phyloP scores from a whole-genome alignment of 225 moss, liverwort and hornwort genomes.

The Sphagnum tenellum region DNA sequence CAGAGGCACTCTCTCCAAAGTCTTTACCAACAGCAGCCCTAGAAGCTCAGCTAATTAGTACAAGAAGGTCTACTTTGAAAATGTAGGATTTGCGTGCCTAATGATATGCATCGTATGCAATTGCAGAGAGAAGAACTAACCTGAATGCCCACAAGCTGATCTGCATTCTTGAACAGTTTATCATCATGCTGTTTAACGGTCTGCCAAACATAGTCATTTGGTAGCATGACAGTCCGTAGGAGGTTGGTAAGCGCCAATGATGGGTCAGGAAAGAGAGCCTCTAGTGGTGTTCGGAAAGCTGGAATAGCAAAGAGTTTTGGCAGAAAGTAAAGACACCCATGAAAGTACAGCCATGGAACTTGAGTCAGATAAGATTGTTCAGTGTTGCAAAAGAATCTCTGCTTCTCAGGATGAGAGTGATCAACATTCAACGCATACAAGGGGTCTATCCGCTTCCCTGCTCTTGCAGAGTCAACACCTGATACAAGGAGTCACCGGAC shows the following conservation, averaged over 20 bases:
- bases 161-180: slow-evolving; percentile 25
- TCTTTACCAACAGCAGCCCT: not conserved
- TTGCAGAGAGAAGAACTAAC: slow-evolving; percentile 7
- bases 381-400: slow-evolving; percentile 24
- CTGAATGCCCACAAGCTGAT: slow-evolving; percentile 49
- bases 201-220: slow-evolving; percentile 40
- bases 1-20: not conserved
- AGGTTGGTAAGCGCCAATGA: slow-evolving; percentile 40
- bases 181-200: slow-evolving; percentile 28
- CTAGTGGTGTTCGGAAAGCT: slow-evolving; percentile 45
- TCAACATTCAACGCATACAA: slow-evolving; percentile 21
- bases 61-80: too few species aligned
- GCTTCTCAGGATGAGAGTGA: slow-evolving; percentile 29
- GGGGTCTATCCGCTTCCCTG: slow-evolving; percentile 5
- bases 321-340: slow-evolving; percentile 53
- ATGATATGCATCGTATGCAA: too few species aligned
- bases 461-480: slow-evolving; percentile 25
- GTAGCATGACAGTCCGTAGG: slow-evolving; percentile 45
- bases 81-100: too few species aligned
- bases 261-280: slow-evolving; percentile 59
- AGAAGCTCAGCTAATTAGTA: not conserved
- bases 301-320: slow-evolving; percentile 58
- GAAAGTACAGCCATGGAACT: slow-evolving; percentile 40
- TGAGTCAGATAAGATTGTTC: slow-evolving; percentile 38
- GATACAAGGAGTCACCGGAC: too few species aligned